Evolutionary conservation across 176 grass and related monocot species (phyloP).

Genomic region (Aegilops speltoides): DNA sequence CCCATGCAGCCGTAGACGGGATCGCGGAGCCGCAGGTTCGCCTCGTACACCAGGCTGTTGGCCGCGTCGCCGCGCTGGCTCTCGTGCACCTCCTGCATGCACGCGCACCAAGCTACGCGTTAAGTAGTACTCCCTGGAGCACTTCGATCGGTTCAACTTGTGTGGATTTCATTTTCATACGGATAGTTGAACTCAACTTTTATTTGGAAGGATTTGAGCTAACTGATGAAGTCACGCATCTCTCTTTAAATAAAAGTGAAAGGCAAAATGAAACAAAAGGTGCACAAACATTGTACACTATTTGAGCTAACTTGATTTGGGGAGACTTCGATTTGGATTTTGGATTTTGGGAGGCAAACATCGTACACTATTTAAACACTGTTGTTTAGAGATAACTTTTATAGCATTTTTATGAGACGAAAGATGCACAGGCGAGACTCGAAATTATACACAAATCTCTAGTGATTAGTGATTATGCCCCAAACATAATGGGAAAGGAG

Average conservation of each 20-base stretch:
- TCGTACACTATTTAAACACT: neutral
- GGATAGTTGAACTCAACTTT: neutral
- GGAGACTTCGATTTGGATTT: neutral
- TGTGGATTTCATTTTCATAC: neutral
- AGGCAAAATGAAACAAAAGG: no score
- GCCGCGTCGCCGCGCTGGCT: slow-evolving; percentile 81
- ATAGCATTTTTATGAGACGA: neutral
- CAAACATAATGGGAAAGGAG: neutral
- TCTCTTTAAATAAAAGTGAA: neutral
- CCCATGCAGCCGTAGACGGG: slow-evolving; percentile 96
- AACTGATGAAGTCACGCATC: neutral
- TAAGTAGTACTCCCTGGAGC: neutral
- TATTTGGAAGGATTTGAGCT: neutral
- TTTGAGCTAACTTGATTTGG: no score
- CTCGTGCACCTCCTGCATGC: slow-evolving; percentile 75
- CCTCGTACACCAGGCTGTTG: slow-evolving; percentile 94
- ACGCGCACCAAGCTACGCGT: neutral
- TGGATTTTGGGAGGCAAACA: neutral
- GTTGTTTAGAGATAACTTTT: neutral
- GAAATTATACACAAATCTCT: neutral
- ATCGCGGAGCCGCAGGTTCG: slow-evolving; percentile 76
- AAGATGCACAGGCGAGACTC: neutral
- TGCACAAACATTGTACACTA: no score
- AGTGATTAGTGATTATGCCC: neutral
- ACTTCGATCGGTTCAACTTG: neutral